Evolutionary conservation across 1,284 basidiomycete species (phyloP), one percentile per base, ranked within the genome.

Genomic region (Sporisorium scitamineum): DNA sequence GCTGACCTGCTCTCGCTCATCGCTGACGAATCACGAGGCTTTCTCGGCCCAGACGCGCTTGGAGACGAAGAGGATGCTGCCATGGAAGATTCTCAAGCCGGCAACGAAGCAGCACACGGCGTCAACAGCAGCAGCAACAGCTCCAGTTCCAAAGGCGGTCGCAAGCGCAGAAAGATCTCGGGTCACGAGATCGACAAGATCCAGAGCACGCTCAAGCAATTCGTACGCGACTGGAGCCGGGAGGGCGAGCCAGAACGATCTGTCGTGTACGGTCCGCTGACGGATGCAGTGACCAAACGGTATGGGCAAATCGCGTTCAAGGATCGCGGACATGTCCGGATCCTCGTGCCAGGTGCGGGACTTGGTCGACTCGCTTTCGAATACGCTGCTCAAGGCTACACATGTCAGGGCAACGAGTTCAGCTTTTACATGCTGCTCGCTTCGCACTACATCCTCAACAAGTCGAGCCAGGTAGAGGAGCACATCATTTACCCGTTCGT

Each of bases 371-470:
- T 85, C 0, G 80, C 84, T 0, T 85, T 76, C 39, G 84, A 85
- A 16, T 69, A 81, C 31, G 83, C 83, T 11, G 52, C 56, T 20
- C 64, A 58, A 18, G 84, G 84, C 3, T 85, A 73, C 59, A 58
- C 62, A 37, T 76, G 70, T 32, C 84, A 85, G 56, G 84, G 82
- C 60, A 85, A 85, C 74, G 84, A 85, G 54, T 85, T 84, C 51
- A 80, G 77, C 71, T 83, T 82, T 57, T 81, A 75, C 70, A 84
- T 84, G 83, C 78, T 84, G 20, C 70, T 84, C 7, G 75, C 82
- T 2, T 79, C 81, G n/a, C 81, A 84, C 64, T 80, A 82, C 56
- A 72, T 85, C 29, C 81, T 85, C 56, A 85, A 85, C 70, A 80
- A 80, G 63, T 73, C 82, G 27, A 57, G 44, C 5, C 32, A 41